Evolutionary conservation across 768 basidiomycete genomes (phyloP).

Genomic region (Agaricus subrufescens): DNA sequence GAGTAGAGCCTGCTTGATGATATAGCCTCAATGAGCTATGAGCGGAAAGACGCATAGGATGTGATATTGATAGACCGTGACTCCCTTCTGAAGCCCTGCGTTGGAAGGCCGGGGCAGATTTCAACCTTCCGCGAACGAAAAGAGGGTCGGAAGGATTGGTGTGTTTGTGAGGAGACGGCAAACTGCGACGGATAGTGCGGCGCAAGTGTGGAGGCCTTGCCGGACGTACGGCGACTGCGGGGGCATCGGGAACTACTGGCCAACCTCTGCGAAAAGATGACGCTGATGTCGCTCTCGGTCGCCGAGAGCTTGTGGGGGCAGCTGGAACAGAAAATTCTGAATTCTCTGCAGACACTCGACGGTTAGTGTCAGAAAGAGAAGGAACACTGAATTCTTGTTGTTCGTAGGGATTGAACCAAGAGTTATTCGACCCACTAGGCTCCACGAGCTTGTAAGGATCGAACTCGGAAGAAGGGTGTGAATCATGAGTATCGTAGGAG

Average conservation of each 20-base stretch:
- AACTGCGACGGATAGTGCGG: constrained; percentile 1
- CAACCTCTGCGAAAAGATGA: no score
- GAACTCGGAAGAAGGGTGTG: no score
- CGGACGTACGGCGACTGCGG: not conserved
- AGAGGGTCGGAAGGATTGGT: not conserved
- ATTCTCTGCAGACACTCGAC: no score
- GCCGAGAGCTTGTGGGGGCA: no score
- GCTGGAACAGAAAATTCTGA: no score
- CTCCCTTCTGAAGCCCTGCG: constrained; percentile 8
- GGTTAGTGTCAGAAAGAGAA: no score
- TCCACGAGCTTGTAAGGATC: no score
- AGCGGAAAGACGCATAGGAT: constrained; percentile 3
- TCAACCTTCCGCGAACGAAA: not conserved
- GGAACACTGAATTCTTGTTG: no score
- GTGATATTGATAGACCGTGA: constrained; percentile 14
- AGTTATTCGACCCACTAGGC: no score
- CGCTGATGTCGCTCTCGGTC: no score
- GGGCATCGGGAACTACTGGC: not conserved
- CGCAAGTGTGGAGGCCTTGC: not conserved
- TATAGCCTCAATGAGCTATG: constrained; percentile 33
- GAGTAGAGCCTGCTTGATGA: constrained; percentile 16
- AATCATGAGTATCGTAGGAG: no score
- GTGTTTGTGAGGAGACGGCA: constrained; percentile 5
- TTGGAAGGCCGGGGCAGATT: not conserved
- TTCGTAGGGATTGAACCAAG: no score